Percentiles rank a stretch among this genome's conserved stretches.
Evolutionary conservation across 805 yeast species (phyloP).

Genomic region (Lipomyces yamadae): DNA sequence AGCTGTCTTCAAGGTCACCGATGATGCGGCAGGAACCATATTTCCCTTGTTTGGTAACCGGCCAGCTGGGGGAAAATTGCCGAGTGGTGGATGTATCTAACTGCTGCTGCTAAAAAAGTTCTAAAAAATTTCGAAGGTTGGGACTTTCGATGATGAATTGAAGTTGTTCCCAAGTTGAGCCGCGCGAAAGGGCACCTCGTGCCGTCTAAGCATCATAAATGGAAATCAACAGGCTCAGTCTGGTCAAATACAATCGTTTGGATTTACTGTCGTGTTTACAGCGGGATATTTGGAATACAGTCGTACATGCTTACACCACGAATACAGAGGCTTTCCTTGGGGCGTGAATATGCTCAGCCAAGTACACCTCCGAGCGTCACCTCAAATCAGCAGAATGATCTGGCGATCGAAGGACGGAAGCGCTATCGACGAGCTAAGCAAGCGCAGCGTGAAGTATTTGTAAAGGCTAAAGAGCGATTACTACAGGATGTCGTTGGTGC

Average conservation of each 20-base stretch:
- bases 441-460: slow-evolving; percentile 4
- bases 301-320: slow-evolving; percentile 8
- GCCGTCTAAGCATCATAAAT: background rate
- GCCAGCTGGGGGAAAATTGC: background rate
- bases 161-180: background rate
- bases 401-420: slow-evolving; percentile 5
- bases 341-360: slow-evolving; percentile 8
- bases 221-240: background rate
- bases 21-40: slow-evolving; percentile 12
- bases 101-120: background rate
- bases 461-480: background rate
- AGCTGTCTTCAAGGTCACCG: slow-evolving; percentile 46
- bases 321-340: slow-evolving; percentile 6
- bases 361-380: background rate
- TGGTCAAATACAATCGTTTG: background rate
- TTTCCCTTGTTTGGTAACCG: background rate
- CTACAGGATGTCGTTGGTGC: background rate
- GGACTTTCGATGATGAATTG: background rate
- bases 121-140: slow-evolving; percentile 9
- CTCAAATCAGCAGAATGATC: background rate
- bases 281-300: background rate
- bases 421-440: background rate
- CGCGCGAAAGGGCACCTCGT: background rate
- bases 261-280: background rate
- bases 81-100: no score